Base-by-base conservation (phyloP, 2,329 filamentous ascomycete genomes). In the Botrytis tulipae region DNA sequence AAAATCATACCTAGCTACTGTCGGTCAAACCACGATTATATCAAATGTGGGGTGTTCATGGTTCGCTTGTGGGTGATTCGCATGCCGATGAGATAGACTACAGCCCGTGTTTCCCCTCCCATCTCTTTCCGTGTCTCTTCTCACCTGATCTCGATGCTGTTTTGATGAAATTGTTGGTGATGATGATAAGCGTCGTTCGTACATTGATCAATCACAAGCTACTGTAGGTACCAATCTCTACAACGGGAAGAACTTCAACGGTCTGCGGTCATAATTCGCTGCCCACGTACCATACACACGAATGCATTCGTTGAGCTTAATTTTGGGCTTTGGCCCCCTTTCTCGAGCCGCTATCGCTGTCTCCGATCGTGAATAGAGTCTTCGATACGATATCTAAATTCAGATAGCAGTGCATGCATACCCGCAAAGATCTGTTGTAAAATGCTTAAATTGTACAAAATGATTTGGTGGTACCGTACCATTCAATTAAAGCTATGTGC, bases 31-130 rank as follows among this genome's bases (percentile, higher is more conserved):
- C 48, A 60, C 29, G 20, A 72, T 72, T 63, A 42, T 72, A 72
- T 72, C 71, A 72, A 72, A 32, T 72, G 71, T 68, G 71, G 71
- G 71, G 71, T 68, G 71, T 61, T 60, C 18, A 8, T 57, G 16
- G 42, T 48, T 66, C 62, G 62, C 46, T 48, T 44, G 20, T 35
- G 4, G 44, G 22, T 46, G 29, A 35, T 48, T 48, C 22, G 44
- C 63, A 66, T 57, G 65, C 48, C 65, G 48, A 68, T 40, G 35
- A 5, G n/a, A 57, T 54, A 29, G 22, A 57, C 65, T 57, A 68
- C 7, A 57, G 46, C 46, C 48, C 65, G 48, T 57, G 65, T 54
- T 57, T 68, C 48, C 66, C 66, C 48, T 54, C 46, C 25, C 65
- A 54, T 12, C 16, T 29, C 48, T 22, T 57, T 35, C 66, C 66